A percentile compares a stretch with the other conserved stretches of the same genome.
Conservation (phyloP, 495 filamentous ascomycete species). For the Penicillium egyptiacum region DNA sequence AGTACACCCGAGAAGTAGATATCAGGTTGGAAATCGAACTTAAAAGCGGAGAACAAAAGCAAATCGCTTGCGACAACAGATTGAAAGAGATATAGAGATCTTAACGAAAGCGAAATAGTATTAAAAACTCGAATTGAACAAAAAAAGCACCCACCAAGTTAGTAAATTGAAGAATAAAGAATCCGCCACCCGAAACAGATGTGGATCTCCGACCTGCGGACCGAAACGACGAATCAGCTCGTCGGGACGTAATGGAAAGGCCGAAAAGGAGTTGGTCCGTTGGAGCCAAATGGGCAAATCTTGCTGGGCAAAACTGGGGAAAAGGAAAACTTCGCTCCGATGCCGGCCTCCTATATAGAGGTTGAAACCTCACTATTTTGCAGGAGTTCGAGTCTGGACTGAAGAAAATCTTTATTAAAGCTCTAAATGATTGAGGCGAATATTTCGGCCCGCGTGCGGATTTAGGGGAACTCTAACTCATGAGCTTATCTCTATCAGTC, state of each 20-base stretch:
- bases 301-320: constrained; percentile 15
- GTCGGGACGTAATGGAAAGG: constrained; percentile 29
- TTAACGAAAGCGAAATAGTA: neutral
- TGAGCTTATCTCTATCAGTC: neutral
- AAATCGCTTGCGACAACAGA: neutral
- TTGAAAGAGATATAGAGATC: neutral
- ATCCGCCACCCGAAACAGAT: constrained; percentile 9
- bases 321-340: constrained; percentile 15
- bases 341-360: constrained; percentile 5
- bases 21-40: too few relatives aligned
- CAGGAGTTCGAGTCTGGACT: neutral
- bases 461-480: neutral
- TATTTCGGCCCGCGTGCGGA: neutral
- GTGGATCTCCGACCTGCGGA: constrained; percentile 15
- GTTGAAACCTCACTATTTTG: neutral
- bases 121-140: neutral
- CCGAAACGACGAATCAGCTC: constrained; percentile 23
- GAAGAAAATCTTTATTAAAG: neutral
- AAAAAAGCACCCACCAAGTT: constrained; percentile 7
- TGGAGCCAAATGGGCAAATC: neutral
- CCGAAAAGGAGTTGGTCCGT: neutral
- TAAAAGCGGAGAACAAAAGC: neutral
- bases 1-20: constrained; percentile 2
- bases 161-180: constrained; percentile 6
- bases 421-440: neutral